phyloP scores from a whole-genome alignment of 1,284 basidiomycete genomes.

The Clitocybe nebularis region DNA sequence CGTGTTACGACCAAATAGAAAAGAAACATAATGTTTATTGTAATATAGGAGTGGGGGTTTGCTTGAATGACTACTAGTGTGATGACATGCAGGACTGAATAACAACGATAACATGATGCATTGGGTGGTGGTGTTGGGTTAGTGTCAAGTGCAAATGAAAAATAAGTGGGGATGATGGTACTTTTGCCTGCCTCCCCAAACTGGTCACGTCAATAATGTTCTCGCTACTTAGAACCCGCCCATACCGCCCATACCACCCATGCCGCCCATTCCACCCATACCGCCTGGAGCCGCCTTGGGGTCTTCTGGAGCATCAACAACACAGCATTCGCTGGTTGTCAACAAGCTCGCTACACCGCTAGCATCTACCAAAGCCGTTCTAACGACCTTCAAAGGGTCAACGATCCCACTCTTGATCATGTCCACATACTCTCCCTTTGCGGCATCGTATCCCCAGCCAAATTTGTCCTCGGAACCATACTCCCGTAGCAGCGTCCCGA shows the following conservation, averaged over 20 bases:
- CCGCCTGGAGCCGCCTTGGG: conserved; percentile 63
- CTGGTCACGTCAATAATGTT: not conserved
- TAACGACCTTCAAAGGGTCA: conserved; percentile 90
- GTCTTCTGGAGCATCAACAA: conserved; percentile 90
- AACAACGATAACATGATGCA: conserved; percentile 5
- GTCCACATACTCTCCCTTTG: conserved; percentile 89
- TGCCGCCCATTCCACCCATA: conserved; percentile 34
- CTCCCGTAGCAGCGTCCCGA: conserved; percentile 77
- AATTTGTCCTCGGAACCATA: conserved; percentile 71
- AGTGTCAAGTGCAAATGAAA: conserved; percentile 2
- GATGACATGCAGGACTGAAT: not conserved
- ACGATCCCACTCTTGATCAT: conserved; percentile 95
- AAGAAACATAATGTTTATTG: too few species aligned
- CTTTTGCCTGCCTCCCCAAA: conserved; percentile 3
- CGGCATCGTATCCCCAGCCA: conserved; percentile 88
- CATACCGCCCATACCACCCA: conserved; percentile 52
- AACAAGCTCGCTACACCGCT: conserved; percentile 85
- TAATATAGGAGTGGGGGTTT: conserved; percentile 8
- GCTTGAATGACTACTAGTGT: not conserved
- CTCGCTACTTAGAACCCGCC: conserved; percentile 31
- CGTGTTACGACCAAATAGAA: too few species aligned
- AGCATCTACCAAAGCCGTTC: conserved; percentile 89
- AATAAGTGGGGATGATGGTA: conserved; percentile 5
- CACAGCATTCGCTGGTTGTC: conserved; percentile 90
- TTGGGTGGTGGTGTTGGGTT: not conserved